Base-by-base conservation (phyloP, 805 yeast genomes). In the Yamadazyma philogaea region DNA sequence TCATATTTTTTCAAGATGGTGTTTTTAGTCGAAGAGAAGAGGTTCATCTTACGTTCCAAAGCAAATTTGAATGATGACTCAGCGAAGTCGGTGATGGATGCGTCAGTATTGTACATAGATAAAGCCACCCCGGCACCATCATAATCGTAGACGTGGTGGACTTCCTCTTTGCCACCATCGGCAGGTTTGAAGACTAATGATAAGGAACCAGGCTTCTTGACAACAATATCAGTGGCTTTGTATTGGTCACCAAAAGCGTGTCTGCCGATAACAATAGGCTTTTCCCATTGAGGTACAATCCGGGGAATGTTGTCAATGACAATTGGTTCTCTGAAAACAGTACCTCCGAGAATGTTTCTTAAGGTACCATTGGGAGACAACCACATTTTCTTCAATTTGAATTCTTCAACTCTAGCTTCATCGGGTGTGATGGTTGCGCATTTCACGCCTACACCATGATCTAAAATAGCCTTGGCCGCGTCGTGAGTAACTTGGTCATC, bases 381-480 rank as follows among this genome's bases (percentile, higher is more conserved):
- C 97, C 97, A 91, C 98, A 91, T 91, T 66, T 89, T 85, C 72
- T 91, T 89, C 65, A 91, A 77, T 43, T 77, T 71, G 67, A 88
- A 91, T 67, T 91, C 98, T 65, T 86, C 73, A 40, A 91, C 97
- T 58, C 98, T 81, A 37, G 87, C 93, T 72, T 91, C 98, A 61
- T 87, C 96, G 6, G 98, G 97, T n/a, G 98, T 91, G 64, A 91
- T 91, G 40, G 98, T 91, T 44, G 98, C 98, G 72, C 98, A 91
- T 72, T 91, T 91, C 55, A 91, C 87, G 22, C 96, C 98, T 44
- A 91, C 98, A 42, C 87, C 86, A 64, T 87, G 84, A 66, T 89
- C 78, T 64, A 81, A 70, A 54, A 88, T 90, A 40, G 98, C 98
- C 39, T 82, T 70, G 18, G 97, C 97, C 8, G 96, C 86, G 42